A percentile compares a stretch with the other conserved stretches of the same genome.
Evolutionary conservation across 2,329 filamentous ascomycete genomes (phyloP).

Genomic region (Colletotrichum sp.): DNA sequence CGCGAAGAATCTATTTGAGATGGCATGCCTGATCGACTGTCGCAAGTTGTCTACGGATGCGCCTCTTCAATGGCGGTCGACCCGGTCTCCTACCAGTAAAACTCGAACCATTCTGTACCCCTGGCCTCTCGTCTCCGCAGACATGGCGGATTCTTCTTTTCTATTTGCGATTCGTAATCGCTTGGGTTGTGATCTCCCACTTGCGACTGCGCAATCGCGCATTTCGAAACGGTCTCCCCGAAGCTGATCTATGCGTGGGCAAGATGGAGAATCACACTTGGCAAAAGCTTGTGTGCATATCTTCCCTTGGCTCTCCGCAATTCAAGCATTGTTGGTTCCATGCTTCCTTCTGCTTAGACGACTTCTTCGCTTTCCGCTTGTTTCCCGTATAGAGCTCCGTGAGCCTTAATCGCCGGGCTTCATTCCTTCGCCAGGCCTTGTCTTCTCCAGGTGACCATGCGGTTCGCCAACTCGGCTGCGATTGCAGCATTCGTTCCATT

Average conservation of each 20-base stretch:
- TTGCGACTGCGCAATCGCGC: not conserved
- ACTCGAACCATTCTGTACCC: not conserved
- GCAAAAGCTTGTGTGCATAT: constrained; percentile 21
- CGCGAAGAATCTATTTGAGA: not conserved
- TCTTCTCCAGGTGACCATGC: constrained; percentile 32
- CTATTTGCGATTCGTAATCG: not conserved
- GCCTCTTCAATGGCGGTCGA: not conserved
- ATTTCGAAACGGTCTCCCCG: constrained; percentile 10
- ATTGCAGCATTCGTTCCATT: constrained; percentile 31
- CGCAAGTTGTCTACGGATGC: not conserved
- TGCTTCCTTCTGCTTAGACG: not conserved
- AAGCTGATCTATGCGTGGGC: constrained; percentile 11
- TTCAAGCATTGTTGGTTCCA: not conserved
- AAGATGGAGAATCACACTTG: constrained; percentile 11
- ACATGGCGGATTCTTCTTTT: not conserved
- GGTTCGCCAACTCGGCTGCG: constrained; percentile 33
- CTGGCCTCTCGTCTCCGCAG: not conserved
- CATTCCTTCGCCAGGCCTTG: constrained; percentile 22
- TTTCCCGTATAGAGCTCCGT: constrained; percentile 2
- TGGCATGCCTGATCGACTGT: constrained; percentile 17
- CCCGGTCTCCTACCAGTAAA: not conserved
- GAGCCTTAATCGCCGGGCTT: constrained; percentile 12
- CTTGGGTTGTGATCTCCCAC: not conserved
- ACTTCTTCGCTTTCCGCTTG: not conserved
- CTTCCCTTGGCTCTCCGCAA: constrained; percentile 2